phyloP scores from a whole-genome alignment of 345 rosid genomes.

The Citrus hindsii region DNA sequence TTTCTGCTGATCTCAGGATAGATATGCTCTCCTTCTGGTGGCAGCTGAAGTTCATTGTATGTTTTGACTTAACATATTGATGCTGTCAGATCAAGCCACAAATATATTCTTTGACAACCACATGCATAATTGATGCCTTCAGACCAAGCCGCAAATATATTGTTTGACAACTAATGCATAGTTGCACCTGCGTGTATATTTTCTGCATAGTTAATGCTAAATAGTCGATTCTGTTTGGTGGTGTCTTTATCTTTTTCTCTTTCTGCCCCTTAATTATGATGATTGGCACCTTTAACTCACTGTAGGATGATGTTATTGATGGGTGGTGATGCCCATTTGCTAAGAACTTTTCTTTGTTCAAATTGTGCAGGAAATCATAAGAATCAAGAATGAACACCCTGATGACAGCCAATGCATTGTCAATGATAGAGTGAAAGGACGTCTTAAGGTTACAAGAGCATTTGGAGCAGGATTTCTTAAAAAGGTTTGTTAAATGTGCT shows the following conservation, averaged over 20 bases:
- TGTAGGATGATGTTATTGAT: background rate
- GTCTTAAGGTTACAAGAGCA: conserved; percentile 94
- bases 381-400: conserved; percentile 94
- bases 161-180: background rate
- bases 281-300: background rate
- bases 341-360: conserved; percentile 17
- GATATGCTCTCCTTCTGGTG: background rate
- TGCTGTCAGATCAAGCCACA: background rate
- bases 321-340: background rate
- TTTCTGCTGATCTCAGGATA: background rate
- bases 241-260: background rate
- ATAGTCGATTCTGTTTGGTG: background rate
- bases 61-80: background rate
- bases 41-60: background rate
- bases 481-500: conserved; percentile 47
- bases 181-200: background rate
- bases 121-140: background rate
- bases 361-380: conserved; percentile 71
- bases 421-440: conserved; percentile 93
- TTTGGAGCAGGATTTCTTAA: conserved; percentile 98
- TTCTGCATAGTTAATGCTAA: background rate
- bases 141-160: background rate
- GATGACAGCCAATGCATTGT: conserved; percentile 86
- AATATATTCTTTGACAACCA: background rate
- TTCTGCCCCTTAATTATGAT: background rate